phyloP scores from a whole-genome alignment of 2,329 filamentous ascomycete genomes.

The Hypoxylon sp. region DNA sequence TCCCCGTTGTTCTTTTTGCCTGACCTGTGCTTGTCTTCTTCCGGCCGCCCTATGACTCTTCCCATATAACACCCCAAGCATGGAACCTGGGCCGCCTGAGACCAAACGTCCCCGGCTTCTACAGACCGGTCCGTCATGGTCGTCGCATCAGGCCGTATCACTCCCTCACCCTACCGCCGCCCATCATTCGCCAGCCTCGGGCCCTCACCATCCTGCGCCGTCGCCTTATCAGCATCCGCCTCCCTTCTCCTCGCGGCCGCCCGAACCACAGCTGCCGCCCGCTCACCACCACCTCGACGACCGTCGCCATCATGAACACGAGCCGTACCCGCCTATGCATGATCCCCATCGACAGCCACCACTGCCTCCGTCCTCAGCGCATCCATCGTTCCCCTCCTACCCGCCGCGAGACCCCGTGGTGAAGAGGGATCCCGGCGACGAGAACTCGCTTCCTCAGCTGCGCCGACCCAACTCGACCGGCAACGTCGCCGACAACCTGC shows the following conservation, averaged over 20 bases:
- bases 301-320: constrained; percentile 65
- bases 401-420: constrained; percentile 59
- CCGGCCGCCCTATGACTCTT: constrained; percentile 46
- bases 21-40: constrained; percentile 47
- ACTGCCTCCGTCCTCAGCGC: constrained; percentile 52
- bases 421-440: constrained; percentile 64
- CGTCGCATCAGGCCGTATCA: constrained; percentile 56
- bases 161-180: constrained; percentile 55
- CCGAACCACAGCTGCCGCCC: constrained; percentile 50
- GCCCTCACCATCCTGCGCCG: constrained; percentile 51
- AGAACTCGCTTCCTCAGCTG: constrained; percentile 52
- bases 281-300: constrained; percentile 59
- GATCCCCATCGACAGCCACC: constrained; percentile 59
- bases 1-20: constrained; percentile 46
- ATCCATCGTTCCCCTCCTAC: constrained; percentile 55
- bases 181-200: constrained; percentile 44
- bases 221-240: constrained; percentile 48
- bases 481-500: constrained; percentile 48
- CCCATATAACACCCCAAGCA: constrained; percentile 58
- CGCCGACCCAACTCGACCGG: constrained; percentile 63
- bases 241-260: constrained; percentile 51
- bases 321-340: constrained; percentile 62
- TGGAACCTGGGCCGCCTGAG: constrained; percentile 67
- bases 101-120: constrained; percentile 65
- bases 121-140: constrained; percentile 56